Base-by-base conservation (phyloP, 2,329 filamentous ascomycete species). In the Fusarium napiforme region DNA sequence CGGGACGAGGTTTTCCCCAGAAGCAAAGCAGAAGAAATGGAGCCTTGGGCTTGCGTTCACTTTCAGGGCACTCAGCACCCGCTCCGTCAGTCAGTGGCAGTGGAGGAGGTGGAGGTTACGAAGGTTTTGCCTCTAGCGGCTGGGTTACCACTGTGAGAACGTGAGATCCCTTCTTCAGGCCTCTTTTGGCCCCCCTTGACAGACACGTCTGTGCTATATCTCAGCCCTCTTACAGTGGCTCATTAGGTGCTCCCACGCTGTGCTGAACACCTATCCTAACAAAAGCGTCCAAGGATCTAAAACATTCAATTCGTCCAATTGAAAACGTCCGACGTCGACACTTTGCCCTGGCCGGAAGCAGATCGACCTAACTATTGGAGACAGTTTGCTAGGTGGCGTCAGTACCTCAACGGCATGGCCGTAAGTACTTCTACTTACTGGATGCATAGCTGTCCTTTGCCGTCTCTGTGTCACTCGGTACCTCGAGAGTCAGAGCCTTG, bases 1-100 rank as follows among this genome's bases (percentile, higher is more conserved):
- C 79, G 77, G 80, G 79, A 76, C 80, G 79, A 81, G 79, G 78
- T 81, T 81, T 82, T 81, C 78, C 79, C 80, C 78, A 78, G 79
- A 81, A 75, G 78, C 74, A 79, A 80, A 75, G 77, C 74, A 79
- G 79, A 81, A 77, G 78, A 80, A 76, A 78, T 62, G 60, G 65
- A 67, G 50, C 64, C 65, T 67, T 53, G 79, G 78, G 63, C 43
- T 67, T 61, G 42, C 34, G 69, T 78, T 74, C 32, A 69, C 64
- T 26, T 69, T 67, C 65, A 67, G 65, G 65, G 65, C 65, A 67
- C 49, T 46, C 56, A 60, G 57, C 45, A 59, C 32, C 47, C n/a
- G 30, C n/a, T 50, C 56, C 14, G n/a, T 59, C 37, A 45, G 53
- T 66, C 65, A 52, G 39, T 67, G 42, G 64, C 16, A 56, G 67